Base-by-base conservation (phyloP, 176 grass and related monocot genomes). In the Avena atlantica region DNA sequence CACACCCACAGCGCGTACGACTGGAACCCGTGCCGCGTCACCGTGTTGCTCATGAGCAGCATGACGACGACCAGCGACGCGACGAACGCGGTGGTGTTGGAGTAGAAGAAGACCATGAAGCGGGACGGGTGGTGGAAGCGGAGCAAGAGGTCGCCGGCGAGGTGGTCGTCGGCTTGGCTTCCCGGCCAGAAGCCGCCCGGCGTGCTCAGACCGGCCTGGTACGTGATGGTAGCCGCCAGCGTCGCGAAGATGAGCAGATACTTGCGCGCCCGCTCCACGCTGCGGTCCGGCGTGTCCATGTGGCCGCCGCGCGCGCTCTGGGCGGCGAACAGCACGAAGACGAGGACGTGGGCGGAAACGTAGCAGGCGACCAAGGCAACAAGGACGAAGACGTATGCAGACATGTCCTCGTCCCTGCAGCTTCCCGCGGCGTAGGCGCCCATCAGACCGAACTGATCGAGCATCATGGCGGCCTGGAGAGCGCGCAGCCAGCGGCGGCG, bases 71-170 rank as follows among this genome's bases (percentile, higher is more conserved):
- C 55, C 29, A 90, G 84, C 8, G 84, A 90, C 55, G 84, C 73
- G 63, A 90, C 79, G 64, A 90, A 90, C 21, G 89, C 84, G 29
- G 79, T 86, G 34, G 89, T 90, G 79, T 90, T 90, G 89, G 76
- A 78, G 84, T 90, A 87, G 89, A 90, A 90, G 89, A 90, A 83
- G 8, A 29, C 63, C 84, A 83, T 78, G 84, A 90, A 90, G 36
- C 84, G 89, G 15, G 36, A 40, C 7, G 52, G 52, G 10, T 86
- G 68, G 47, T 76, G 59, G 50, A 25, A 16, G 0, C 70, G 63
- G 63, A 90, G 89, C 72, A 81, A 24, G 56, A 56, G 71, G 50
- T 82, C 71, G 23, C 86, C 89, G 73, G 92, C 83, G 12, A 52
- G 56, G 80, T 81, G 83, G 24, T 60, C 3, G 45, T 8, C 1